These are phyloP conservation scores for Inga leiocalycina DNA, from an alignment of 306 rosid genomes.

Conservation along the genomic window DNA sequence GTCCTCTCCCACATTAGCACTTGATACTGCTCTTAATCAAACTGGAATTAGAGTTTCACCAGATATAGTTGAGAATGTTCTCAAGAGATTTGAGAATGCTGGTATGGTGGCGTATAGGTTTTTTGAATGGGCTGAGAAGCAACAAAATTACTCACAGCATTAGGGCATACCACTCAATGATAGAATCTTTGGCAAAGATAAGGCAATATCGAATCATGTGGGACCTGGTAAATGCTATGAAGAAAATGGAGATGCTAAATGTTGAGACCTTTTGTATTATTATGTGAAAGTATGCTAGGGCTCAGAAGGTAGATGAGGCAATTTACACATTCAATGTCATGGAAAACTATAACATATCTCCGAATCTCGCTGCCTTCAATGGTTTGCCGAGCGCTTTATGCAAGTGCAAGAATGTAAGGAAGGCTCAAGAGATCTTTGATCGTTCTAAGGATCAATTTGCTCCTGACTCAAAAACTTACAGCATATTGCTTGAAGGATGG, in stretches of 20 bases:
- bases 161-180: conserved; percentile 77
- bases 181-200: conserved; percentile 76
- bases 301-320: conserved; percentile 81
- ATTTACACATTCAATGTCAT: conserved; percentile 77
- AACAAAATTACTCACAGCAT: conserved; percentile 50
- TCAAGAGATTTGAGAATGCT: conserved; percentile 54
- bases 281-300: conserved; percentile 84
- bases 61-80: conserved; percentile 70
- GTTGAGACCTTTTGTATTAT: conserved; percentile 87
- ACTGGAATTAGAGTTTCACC: conserved; percentile 67
- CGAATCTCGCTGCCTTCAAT: conserved; percentile 76
- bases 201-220: conserved; percentile 86
- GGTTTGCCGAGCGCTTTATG: conserved; percentile 80
- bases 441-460: conserved; percentile 58
- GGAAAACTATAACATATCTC: conserved; percentile 66
- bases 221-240: conserved; percentile 84
- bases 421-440: conserved; percentile 82
- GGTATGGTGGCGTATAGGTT: conserved; percentile 81
- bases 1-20: conserved; percentile 52
- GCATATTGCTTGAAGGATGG: conserved; percentile 88
- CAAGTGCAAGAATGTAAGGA: conserved; percentile 83
- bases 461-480: conserved; percentile 72
- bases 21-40: conserved; percentile 80
- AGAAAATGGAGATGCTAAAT: conserved; percentile 61
- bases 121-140: conserved; percentile 81